These are phyloP conservation scores for Malus hybrid DNA, from an alignment of 331 rosid species.

Conservation along the genomic window DNA sequence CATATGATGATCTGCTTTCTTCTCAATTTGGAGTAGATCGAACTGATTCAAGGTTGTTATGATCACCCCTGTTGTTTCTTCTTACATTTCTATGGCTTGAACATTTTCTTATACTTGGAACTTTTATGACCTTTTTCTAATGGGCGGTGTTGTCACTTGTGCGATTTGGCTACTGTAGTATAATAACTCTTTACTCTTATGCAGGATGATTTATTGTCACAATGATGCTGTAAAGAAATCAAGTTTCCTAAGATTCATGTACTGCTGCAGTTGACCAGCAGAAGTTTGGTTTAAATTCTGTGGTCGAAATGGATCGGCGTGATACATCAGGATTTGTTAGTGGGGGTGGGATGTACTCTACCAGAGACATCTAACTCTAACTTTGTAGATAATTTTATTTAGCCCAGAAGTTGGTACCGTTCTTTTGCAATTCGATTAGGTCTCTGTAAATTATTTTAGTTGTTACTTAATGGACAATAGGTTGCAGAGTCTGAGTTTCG, in stretches of 20 bases:
- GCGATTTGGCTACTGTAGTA: background rate
- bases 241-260: slow-evolving; percentile 27
- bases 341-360: slow-evolving; percentile 62
- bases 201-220: slow-evolving; percentile 46
- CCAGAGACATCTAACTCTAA: slow-evolving; percentile 46
- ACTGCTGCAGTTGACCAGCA: slow-evolving; percentile 34
- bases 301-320: slow-evolving; percentile 69
- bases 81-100: background rate
- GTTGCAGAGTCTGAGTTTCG: slow-evolving; percentile 51
- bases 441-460: slow-evolving; percentile 23
- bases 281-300: slow-evolving; percentile 20
- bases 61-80: background rate
- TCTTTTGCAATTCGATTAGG: slow-evolving; percentile 43
- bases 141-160: background rate
- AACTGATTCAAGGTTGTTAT: background rate
- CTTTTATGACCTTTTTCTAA: background rate
- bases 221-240: slow-evolving; percentile 25
- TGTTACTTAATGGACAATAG: slow-evolving; percentile 54
- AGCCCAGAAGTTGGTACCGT: slow-evolving; percentile 48
- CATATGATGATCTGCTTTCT: background rate
- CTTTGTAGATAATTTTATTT: slow-evolving; percentile 36
- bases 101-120: background rate
- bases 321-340: slow-evolving; percentile 99
- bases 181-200: slow-evolving; percentile 16
- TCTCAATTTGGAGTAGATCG: background rate